Base-by-base conservation (phyloP, 2,329 filamentous ascomycete species). In the Paraphaeosphaeria minitans region DNA sequence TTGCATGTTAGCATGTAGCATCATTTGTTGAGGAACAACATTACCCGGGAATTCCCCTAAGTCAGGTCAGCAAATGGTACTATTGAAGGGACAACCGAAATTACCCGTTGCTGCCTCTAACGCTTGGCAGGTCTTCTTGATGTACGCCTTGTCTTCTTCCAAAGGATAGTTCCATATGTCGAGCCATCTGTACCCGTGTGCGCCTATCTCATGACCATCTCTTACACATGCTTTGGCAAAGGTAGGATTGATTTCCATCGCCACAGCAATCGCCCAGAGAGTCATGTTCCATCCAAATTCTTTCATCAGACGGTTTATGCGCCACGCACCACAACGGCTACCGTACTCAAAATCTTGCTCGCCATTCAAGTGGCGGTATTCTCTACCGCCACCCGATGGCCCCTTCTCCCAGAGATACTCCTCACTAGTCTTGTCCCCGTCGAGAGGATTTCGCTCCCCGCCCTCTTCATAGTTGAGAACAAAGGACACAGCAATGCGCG, bases 321-420 rank as follows among this genome's bases (percentile, higher is more conserved):
- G 71, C 81, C 81, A 83, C 61, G 79, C 78, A 3, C 81, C 81
- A 1, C 75, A 76, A 2, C 82, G 76, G 43, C 76, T 75, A 46
- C 82, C 80, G 62, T 83, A 83, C 57, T 78, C 77, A 54, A 78
- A 79, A 62, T 83, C 81, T 62, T 80, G 83, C 62, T 83, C 81
- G 22, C 74, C 76, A 67, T 83, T 81, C 49, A 75, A 72, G 60
- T 80, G 67, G 33, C 75, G 57, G 65, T 66, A 62, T 42, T 63
- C 64, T 64, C 65, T 75, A 54, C 66, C 41, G 9, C 65, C 62
- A 14, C 58, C 66, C 6, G 61, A 63, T 0, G 64, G 63, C 13
- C 74, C 73, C 57, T 75, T 76, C 56, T 75, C 71, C 74, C 74
- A 76, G 7, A 77, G 66, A 55, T 75, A 75, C 9, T 73, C 71